phyloP scores from a whole-genome alignment of 441 rosid genomes.

The Gossypium trilobum region DNA sequence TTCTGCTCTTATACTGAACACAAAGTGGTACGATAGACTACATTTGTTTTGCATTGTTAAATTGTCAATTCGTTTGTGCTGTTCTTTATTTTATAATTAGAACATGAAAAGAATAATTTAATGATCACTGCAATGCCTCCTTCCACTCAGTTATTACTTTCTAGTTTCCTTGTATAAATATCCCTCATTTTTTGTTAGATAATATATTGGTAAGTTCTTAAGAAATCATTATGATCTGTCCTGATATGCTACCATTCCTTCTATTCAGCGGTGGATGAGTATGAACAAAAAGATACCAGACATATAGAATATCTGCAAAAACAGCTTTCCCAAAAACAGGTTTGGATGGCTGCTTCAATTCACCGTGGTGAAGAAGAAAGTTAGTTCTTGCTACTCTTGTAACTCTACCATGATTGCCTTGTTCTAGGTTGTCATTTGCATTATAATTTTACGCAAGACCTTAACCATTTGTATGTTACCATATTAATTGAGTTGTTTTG shows the following conservation, averaged over 20 bases:
- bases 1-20: slow-evolving; percentile 7
- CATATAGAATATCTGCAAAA: slow-evolving; percentile 46
- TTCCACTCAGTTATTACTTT: not conserved
- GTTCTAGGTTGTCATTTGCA: not conserved
- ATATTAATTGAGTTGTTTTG: not conserved
- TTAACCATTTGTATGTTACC: slow-evolving; percentile 1
- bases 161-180: not conserved
- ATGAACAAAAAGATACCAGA: slow-evolving; percentile 26
- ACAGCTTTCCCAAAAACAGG: slow-evolving; percentile 45
- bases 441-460: slow-evolving; percentile 1
- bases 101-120: not conserved
- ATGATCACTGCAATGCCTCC: slow-evolving; percentile 1
- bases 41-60: not conserved
- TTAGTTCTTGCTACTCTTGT: slow-evolving; percentile 19
- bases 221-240: not conserved
- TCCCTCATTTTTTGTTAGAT: not conserved
- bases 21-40: slow-evolving; percentile 6
- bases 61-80: not conserved
- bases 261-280: slow-evolving; percentile 44
- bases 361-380: slow-evolving; percentile 93
- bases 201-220: slow-evolving; percentile 1
- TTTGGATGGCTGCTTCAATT: slow-evolving; percentile 94
- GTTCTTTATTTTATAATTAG: not conserved
- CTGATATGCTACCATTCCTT: slow-evolving; percentile 11
- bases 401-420: slow-evolving; percentile 7